phyloP scores from a whole-genome alignment of 805 yeast genomes.

The Candida chilensis region DNA sequence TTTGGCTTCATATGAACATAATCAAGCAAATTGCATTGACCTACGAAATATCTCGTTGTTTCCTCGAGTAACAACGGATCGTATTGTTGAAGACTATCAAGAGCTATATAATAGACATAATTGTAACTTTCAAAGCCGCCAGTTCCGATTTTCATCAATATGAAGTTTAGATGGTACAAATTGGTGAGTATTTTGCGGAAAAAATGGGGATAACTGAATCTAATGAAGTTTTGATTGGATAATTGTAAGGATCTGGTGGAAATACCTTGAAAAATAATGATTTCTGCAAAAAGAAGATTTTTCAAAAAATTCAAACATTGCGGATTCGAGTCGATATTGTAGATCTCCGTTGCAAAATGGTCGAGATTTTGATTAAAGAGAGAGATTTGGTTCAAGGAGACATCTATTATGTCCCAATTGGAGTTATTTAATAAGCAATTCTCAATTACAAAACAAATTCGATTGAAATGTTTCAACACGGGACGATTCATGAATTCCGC shows the following conservation, averaged over 20 bases:
- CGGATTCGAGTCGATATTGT: slow-evolving; percentile 4
- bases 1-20: slow-evolving; percentile 24
- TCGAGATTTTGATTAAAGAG: slow-evolving; percentile 16
- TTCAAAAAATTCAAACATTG: slow-evolving; percentile 29
- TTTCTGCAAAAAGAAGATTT: slow-evolving; percentile 33
- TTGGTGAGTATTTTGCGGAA: slow-evolving; percentile 23
- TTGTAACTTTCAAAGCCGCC: slow-evolving; percentile 61
- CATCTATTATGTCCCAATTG: slow-evolving; percentile 9
- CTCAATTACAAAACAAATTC: slow-evolving; percentile 36
- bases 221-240: slow-evolving; percentile 7
- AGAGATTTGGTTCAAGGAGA: slow-evolving; percentile 12
- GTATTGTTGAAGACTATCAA: slow-evolving; percentile 28
- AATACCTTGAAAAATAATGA: slow-evolving; percentile 43
- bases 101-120: slow-evolving; percentile 41
- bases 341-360: slow-evolving; percentile 5
- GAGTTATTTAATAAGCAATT: slow-evolving; percentile 12
- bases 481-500: too few species aligned
- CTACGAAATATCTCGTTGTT: slow-evolving; percentile 12
- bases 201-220: slow-evolving; percentile 7
- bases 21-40: slow-evolving; percentile 12
- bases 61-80: slow-evolving; percentile 13
- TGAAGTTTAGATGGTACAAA: slow-evolving; percentile 34
- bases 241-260: slow-evolving; percentile 23
- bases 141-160: slow-evolving; percentile 45
- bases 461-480: slow-evolving; percentile 36